Percentiles rank a stretch among this genome's conserved stretches.
phyloP scores from a whole-genome alignment of 2,329 filamentous ascomycete genomes.

The Colletotrichum tabaci region DNA sequence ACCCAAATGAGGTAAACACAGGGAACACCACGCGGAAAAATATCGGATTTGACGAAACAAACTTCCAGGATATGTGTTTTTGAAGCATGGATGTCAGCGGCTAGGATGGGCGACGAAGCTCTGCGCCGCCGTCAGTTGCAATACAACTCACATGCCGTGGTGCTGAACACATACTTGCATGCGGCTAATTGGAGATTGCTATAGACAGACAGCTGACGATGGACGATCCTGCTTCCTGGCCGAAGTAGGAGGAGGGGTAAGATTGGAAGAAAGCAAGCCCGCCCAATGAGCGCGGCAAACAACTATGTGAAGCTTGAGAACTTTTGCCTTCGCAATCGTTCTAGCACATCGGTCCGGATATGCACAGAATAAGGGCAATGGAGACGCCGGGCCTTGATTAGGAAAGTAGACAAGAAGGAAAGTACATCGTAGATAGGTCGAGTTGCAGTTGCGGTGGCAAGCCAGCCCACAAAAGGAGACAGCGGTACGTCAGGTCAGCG shows the following conservation, averaged over 20 bases:
- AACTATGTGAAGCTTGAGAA: no score
- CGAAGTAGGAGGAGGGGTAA: neutral
- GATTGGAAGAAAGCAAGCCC: no score
- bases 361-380: slow-evolving; percentile 11
- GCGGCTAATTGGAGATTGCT: neutral
- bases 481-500: slow-evolving; percentile 18
- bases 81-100: neutral
- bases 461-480: neutral
- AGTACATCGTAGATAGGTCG: no score
- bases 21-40: slow-evolving; percentile 13
- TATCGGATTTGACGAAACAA: neutral
- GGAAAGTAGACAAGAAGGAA: neutral
- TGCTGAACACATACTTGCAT: neutral
- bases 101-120: neutral
- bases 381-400: neutral
- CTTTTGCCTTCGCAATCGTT: neutral
- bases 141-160: neutral
- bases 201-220: neutral
- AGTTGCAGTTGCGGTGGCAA: neutral
- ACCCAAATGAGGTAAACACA: slow-evolving; percentile 11
- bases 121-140: neutral
- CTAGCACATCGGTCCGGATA: neutral
- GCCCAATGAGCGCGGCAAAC: slow-evolving; percentile 2
- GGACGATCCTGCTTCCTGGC: neutral
- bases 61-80: neutral